A percentile compares a stretch with the other conserved stretches of the same genome.
Evolutionary conservation across 805 yeast genomes (phyloP).

Genomic region (Nakazawaea peltata): DNA sequence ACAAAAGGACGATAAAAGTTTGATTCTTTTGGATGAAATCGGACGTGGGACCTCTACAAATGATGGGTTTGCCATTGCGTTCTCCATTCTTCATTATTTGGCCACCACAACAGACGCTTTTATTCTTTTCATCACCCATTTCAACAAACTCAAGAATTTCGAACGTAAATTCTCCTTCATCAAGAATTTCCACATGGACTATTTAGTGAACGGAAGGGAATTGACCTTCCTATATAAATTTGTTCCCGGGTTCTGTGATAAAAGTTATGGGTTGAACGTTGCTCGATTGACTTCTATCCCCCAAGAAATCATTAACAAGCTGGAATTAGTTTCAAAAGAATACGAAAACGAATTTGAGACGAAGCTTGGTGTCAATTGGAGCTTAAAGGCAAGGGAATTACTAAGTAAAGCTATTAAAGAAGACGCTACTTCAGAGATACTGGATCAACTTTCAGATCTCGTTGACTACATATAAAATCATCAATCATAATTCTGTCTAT

Average conservation of each 20-base stretch:
- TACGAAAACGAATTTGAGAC: slow-evolving; percentile 15
- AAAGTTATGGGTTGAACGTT: slow-evolving; percentile 80
- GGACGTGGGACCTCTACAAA: slow-evolving; percentile 64
- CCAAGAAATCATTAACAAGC: slow-evolving; percentile 32
- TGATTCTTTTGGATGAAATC: slow-evolving; percentile 65
- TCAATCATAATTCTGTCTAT: background rate
- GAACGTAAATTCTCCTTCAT: slow-evolving; percentile 34
- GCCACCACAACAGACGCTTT: slow-evolving; percentile 26
- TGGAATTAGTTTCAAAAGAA: slow-evolving; percentile 27
- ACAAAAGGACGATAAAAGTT: slow-evolving; percentile 41
- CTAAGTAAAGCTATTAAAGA: slow-evolving; percentile 5
- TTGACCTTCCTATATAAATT: slow-evolving; percentile 47
- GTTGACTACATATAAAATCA: slow-evolving; percentile 14
- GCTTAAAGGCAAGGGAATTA: slow-evolving; percentile 8
- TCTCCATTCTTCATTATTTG: slow-evolving; percentile 58
- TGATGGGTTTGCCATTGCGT: slow-evolving; percentile 82
- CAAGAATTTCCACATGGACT: slow-evolving; percentile 69
- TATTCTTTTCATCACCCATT: slow-evolving; percentile 79
- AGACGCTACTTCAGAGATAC: too few species aligned
- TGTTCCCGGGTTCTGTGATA: slow-evolving; percentile 40
- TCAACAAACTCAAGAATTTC: slow-evolving; percentile 53
- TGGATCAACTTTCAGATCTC: too few species aligned
- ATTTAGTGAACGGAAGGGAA: slow-evolving; percentile 21
- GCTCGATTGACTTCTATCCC: slow-evolving; percentile 70
- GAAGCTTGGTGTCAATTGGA: slow-evolving; percentile 4